phyloP scores from a whole-genome alignment of 768 basidiomycete genomes.

The Macrocybe gigantea region DNA sequence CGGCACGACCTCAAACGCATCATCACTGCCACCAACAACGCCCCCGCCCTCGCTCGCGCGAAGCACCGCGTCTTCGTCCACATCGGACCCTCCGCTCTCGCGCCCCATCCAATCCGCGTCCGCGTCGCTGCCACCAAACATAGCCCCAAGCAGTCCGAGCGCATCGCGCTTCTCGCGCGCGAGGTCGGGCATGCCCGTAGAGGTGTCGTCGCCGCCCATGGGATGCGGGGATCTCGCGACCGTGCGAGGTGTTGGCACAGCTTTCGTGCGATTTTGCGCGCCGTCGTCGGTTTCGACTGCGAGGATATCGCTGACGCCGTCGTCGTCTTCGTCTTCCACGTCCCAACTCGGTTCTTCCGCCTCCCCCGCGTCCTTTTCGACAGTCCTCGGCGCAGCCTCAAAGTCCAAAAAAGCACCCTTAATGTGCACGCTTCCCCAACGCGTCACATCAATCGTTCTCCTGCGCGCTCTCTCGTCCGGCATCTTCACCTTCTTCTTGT shows the following conservation, averaged over 20 bases:
- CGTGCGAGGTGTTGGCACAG: slow-evolving; percentile 1
- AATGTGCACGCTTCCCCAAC: slow-evolving; percentile 65
- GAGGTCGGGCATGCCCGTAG: slow-evolving; percentile 19
- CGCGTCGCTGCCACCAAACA: slow-evolving; percentile 40
- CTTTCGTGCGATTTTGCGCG: background rate
- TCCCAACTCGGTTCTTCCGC: slow-evolving; percentile 8
- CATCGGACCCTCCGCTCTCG: slow-evolving; percentile 53
- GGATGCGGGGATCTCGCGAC: slow-evolving; percentile 1
- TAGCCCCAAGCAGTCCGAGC: slow-evolving; percentile 41
- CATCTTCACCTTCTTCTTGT: slow-evolving; percentile 41
- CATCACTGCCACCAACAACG: slow-evolving; percentile 13
- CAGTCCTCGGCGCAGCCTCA: slow-evolving; percentile 19
- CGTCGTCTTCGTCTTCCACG: slow-evolving; percentile 7
- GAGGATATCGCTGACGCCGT: slow-evolving; percentile 1
- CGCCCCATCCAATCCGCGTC: slow-evolving; percentile 54
- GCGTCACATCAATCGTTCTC: slow-evolving; percentile 65
- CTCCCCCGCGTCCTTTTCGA: slow-evolving; percentile 4
- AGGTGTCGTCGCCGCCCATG: slow-evolving; percentile 6
- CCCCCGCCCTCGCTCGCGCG: background rate
- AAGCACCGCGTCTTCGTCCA: slow-evolving; percentile 34
- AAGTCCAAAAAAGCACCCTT: slow-evolving; percentile 63
- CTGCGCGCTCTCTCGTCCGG: slow-evolving; percentile 54
- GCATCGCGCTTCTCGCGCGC: slow-evolving; percentile 37
- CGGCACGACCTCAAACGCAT: slow-evolving; percentile 29
- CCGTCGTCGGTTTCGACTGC: background rate